Conservation (phyloP, 1,284 basidiomycete species). For the Rhodotorula sp. region DNA sequence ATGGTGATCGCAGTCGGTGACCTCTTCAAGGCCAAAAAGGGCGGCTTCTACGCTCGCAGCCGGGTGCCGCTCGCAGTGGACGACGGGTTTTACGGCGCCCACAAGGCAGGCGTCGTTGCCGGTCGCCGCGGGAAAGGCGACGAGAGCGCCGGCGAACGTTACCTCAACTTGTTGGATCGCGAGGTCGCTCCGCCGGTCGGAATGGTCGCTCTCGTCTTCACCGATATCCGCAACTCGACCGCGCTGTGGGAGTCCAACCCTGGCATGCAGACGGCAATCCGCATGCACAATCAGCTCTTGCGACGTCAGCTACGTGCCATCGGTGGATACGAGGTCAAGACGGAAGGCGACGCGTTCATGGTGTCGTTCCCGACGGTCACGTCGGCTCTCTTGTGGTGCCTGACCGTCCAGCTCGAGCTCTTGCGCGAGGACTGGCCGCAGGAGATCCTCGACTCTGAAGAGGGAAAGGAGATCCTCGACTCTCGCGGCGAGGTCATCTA, state of each 20-base stretch:
- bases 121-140: slow-evolving; percentile 26
- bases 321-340: slow-evolving; percentile 98
- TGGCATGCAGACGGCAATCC: slow-evolving; percentile 94
- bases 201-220: slow-evolving; percentile 92
- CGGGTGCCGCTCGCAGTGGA: slow-evolving; percentile 45
- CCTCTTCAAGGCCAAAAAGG: slow-evolving; percentile 59
- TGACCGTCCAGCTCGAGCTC: slow-evolving; percentile 83
- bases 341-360: slow-evolving; percentile 99
- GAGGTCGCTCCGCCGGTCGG: slow-evolving; percentile 88
- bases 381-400: slow-evolving; percentile 86
- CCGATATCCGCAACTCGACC: slow-evolving; percentile 97
- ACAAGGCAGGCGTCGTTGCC: slow-evolving; percentile 26
- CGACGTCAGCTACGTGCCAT: slow-evolving; percentile 84
- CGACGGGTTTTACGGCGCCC: slow-evolving; percentile 42
- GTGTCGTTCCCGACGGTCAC: slow-evolving; percentile 90
- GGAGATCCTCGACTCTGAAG: slow-evolving; percentile 89
- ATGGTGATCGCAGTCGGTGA: slow-evolving; percentile 91
- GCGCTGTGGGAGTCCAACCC: slow-evolving; percentile 95
- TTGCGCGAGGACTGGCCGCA: slow-evolving; percentile 88
- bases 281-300: slow-evolving; percentile 83
- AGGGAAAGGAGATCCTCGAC: slow-evolving; percentile 81
- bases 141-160: slow-evolving; percentile 46
- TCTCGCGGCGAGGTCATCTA: slow-evolving; percentile 69
- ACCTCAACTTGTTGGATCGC: slow-evolving; percentile 63
- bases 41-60: slow-evolving; percentile 38